Evolutionary conservation across 331 rosid species (phyloP).

Genomic region (Dryas integrifolia): DNA sequence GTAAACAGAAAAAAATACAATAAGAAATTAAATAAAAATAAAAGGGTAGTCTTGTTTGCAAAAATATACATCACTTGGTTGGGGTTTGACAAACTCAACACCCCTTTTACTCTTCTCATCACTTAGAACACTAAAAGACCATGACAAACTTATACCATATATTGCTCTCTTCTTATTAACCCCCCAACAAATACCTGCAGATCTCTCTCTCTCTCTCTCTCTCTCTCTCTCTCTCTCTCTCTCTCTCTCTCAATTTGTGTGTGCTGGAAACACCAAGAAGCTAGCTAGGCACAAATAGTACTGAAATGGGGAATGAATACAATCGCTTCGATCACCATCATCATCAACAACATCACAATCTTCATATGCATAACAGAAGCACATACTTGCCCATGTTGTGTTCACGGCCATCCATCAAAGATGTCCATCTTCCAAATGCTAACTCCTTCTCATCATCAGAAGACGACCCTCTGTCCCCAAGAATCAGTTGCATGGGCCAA

Average conservation of each 20-base stretch:
- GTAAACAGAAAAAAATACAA: background rate
- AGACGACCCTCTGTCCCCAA: conserved; percentile 74
- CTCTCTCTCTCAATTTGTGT: background rate
- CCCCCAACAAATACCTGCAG: background rate
- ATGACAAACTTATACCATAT: background rate
- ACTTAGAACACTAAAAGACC: conserved; percentile 22
- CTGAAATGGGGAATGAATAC: conserved; percentile 46
- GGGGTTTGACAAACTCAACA: conserved; percentile 44
- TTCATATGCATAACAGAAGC: conserved; percentile 25
- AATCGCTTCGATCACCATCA: conserved; percentile 40
- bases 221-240: background rate
- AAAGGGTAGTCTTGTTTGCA: conserved; percentile 1
- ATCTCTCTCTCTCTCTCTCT: conserved; percentile 8
- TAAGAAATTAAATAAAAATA: background rate
- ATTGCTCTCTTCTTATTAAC: background rate
- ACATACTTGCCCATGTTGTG: conserved; percentile 87
- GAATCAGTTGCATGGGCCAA: conserved; percentile 93
- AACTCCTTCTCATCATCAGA: conserved; percentile 29
- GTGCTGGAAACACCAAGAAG: background rate
- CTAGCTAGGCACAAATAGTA: background rate
- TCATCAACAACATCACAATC: conserved; percentile 14
- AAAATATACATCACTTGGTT: conserved; percentile 19
- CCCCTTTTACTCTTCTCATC: conserved; percentile 7
- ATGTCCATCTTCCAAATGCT: conserved; percentile 51
- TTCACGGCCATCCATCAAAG: conserved; percentile 69